phyloP scores from a whole-genome alignment of 2,329 filamentous ascomycete species.

The Juglanconis sp. region DNA sequence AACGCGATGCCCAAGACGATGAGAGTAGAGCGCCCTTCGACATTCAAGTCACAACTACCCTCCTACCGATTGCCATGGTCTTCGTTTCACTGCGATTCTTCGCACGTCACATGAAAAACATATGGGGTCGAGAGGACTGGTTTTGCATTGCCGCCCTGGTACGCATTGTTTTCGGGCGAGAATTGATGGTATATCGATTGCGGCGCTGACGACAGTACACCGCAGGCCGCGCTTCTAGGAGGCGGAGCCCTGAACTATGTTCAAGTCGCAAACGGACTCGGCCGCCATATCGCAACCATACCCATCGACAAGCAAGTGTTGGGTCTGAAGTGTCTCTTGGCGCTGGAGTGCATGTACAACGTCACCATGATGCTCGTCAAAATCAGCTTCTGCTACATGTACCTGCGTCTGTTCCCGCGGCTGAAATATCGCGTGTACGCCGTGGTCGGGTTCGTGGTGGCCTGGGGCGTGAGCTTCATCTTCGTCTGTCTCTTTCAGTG shows the following conservation, averaged over 20 bases:
- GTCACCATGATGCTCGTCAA: neutral
- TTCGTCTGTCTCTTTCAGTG: conserved; percentile 49
- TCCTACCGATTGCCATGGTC: neutral
- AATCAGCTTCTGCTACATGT: neutral
- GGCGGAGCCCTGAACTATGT: neutral
- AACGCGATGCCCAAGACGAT: neutral
- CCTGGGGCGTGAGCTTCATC: conserved; percentile 45
- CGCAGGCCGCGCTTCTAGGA: neutral
- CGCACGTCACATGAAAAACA: neutral
- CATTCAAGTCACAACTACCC: neutral
- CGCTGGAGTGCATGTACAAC: neutral
- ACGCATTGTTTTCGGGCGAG: neutral
- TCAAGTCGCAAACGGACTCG: neutral
- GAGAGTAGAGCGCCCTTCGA: neutral
- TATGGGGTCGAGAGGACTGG: neutral
- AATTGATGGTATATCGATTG: no score
- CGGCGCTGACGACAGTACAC: neutral
- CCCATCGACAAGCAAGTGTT: neutral
- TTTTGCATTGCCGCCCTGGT: neutral
- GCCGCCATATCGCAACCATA: neutral
- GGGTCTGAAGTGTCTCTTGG: neutral
- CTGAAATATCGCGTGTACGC: conserved; percentile 21
- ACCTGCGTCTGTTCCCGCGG: neutral
- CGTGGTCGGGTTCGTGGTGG: conserved; percentile 39
- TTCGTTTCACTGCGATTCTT: neutral